These are phyloP conservation scores for Penicillium hordei DNA, from an alignment of 2,329 filamentous ascomycete species.

Conservation along the genomic window DNA sequence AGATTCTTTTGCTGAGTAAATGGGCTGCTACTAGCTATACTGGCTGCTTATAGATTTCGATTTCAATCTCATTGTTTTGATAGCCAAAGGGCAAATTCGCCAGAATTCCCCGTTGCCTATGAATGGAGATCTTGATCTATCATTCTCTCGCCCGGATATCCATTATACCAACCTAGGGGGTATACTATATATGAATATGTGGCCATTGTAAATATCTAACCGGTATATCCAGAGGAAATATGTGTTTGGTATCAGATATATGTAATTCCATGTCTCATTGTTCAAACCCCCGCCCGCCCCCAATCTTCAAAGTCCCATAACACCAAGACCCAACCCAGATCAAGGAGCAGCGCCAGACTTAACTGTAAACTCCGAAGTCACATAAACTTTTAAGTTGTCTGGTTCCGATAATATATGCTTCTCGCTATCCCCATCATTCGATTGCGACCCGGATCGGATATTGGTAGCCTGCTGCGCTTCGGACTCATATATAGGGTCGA, in stretches of 20 bases:
- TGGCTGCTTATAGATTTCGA: conserved; percentile 8
- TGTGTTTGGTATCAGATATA: not conserved
- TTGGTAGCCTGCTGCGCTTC: not conserved
- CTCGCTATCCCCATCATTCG: not conserved
- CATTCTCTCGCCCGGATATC: not conserved
- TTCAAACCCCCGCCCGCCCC: not conserved
- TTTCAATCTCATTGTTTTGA: conserved; percentile 1
- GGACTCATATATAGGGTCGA: not conserved
- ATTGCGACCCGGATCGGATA: not conserved
- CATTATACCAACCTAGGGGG: not conserved
- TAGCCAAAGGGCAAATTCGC: not conserved
- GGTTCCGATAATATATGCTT: not conserved
- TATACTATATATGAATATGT: too few relatives aligned
- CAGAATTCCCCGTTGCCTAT: not conserved
- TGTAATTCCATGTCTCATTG: not conserved
- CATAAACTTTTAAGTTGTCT: not conserved
- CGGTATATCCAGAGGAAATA: not conserved
- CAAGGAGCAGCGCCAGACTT: not conserved
- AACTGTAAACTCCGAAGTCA: not conserved
- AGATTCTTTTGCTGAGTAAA: not conserved
- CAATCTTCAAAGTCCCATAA: not conserved
- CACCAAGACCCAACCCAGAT: not conserved
- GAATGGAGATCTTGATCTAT: not conserved
- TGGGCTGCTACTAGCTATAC: not conserved
- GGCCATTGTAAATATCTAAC: not conserved